phyloP scores from a whole-genome alignment of 257 asterid species.

The Penstemon newberryi region DNA sequence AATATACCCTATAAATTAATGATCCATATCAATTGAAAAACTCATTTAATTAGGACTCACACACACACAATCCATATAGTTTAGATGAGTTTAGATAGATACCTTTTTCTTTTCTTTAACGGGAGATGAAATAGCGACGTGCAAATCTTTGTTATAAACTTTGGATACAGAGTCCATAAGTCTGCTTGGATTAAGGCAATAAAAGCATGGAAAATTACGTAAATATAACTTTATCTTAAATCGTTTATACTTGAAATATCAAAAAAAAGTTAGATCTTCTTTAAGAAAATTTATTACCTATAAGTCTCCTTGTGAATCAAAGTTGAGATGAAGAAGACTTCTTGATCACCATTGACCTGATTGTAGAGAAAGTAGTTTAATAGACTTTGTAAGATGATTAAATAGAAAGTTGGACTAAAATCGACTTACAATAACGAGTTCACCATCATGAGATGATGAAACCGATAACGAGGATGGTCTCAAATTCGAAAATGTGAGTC shows the following conservation, averaged over 20 bases:
- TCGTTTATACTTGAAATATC: neutral
- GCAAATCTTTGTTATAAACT: constrained; percentile 53
- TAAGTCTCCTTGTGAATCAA: constrained; percentile 58
- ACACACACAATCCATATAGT: constrained; percentile 1
- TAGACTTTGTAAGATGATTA: constrained; percentile 5
- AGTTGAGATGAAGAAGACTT: constrained; percentile 68
- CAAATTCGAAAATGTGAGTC: constrained; percentile 50
- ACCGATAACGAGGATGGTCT: constrained; percentile 54
- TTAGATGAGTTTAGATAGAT: neutral
- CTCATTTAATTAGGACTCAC: neutral
- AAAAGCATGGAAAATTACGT: constrained; percentile 11
- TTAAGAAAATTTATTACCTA: constrained; percentile 43
- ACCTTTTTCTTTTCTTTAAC: constrained; percentile 91
- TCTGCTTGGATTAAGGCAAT: constrained; percentile 35
- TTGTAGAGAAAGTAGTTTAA: constrained; percentile 19
- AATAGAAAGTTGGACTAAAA: neutral
- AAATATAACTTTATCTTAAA: neutral
- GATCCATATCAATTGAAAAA: constrained; percentile 12
- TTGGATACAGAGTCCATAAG: constrained; percentile 56
- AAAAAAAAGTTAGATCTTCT: neutral
- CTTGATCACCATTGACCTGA: constrained; percentile 81
- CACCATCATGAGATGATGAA: constrained; percentile 71
- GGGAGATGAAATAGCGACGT: constrained; percentile 41
- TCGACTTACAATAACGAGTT: constrained; percentile 61
- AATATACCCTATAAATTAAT: constrained; percentile 58